Conservation (phyloP, 352 stramenopile genomes). For the Globisporangium mamillatum region DNA sequence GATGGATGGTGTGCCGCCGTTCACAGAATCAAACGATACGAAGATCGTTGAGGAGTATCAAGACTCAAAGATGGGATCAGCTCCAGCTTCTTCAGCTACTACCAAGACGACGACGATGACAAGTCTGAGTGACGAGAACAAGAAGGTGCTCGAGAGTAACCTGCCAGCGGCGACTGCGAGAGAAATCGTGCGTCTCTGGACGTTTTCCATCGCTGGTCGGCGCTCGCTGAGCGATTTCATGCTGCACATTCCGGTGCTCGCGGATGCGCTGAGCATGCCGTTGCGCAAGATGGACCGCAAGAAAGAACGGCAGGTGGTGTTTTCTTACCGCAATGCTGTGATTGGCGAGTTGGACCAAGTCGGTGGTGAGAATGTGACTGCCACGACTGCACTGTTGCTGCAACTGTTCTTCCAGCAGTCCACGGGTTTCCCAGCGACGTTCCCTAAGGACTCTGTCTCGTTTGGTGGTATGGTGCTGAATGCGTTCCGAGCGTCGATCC, state of each 20-base stretch:
- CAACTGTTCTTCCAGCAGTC: constrained; percentile 77
- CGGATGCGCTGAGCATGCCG: constrained; percentile 67
- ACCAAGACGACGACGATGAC: constrained; percentile 20
- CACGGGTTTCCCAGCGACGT: constrained; percentile 43
- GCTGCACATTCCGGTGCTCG: constrained; percentile 49
- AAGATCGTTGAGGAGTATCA: constrained; percentile 1
- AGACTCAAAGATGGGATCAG: not conserved
- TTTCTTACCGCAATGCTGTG: constrained; percentile 51
- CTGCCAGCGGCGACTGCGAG: constrained; percentile 47
- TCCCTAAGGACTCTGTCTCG: constrained; percentile 34
- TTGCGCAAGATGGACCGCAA: constrained; percentile 80
- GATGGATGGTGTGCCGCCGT: constrained; percentile 42
- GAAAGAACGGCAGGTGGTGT: constrained; percentile 74
- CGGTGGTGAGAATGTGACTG: constrained; percentile 23
- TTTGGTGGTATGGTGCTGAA: constrained; percentile 43
- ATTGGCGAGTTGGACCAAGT: constrained; percentile 42
- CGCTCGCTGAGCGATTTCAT: constrained; percentile 64
- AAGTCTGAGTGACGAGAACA: constrained; percentile 58
- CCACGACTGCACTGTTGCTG: constrained; percentile 29
- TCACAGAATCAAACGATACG: constrained; percentile 16
- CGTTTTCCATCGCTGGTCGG: constrained; percentile 53
- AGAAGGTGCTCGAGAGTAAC: constrained; percentile 57
- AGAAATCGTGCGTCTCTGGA: constrained; percentile 65
- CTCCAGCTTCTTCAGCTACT: not conserved
- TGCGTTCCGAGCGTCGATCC: constrained; percentile 35